These are phyloP conservation scores for Amoeboaphelidium protococcarum DNA, from an alignment of 371 early-diverging fungal genomes.

Conservation along the genomic window DNA sequence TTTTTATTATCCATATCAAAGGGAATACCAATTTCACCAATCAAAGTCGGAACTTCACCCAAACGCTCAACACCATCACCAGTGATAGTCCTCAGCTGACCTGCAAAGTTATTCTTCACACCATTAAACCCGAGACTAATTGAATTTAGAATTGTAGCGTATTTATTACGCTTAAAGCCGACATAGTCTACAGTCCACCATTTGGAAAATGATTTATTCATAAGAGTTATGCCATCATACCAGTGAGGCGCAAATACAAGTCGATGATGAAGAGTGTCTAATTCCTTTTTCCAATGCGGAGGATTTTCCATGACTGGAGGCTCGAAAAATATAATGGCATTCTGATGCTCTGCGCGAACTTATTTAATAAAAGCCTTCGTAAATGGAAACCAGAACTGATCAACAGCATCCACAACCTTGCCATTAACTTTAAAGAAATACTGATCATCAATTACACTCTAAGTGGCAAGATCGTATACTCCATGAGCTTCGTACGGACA, in stretches of 20 bases:
- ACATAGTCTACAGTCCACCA: background rate
- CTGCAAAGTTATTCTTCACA: slow-evolving; percentile 38
- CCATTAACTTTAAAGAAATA: slow-evolving; percentile 20
- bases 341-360: slow-evolving; percentile 17
- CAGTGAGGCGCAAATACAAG: too few relatives aligned
- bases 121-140: slow-evolving; percentile 54
- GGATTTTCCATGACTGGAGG: slow-evolving; percentile 31
- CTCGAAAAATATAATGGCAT: slow-evolving; percentile 32
- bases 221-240: slow-evolving; percentile 48
- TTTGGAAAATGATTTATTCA: slow-evolving; percentile 25
- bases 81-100: slow-evolving; percentile 38
- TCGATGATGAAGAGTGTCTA: too few relatives aligned
- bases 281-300: slow-evolving; percentile 13
- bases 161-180: slow-evolving; percentile 22
- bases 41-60: slow-evolving; percentile 29
- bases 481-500: too few relatives aligned
- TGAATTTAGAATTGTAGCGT: slow-evolving; percentile 19
- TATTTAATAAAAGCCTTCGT: slow-evolving; percentile 13
- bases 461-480: too few relatives aligned
- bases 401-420: slow-evolving; percentile 18
- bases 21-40: slow-evolving; percentile 63
- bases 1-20: slow-evolving; percentile 46
- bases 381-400: slow-evolving; percentile 26
- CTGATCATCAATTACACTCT: too few relatives aligned
- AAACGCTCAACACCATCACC: slow-evolving; percentile 25